Evolutionary conservation across 345 rosid genomes (phyloP).

Genomic region (Luvunga scandens): DNA sequence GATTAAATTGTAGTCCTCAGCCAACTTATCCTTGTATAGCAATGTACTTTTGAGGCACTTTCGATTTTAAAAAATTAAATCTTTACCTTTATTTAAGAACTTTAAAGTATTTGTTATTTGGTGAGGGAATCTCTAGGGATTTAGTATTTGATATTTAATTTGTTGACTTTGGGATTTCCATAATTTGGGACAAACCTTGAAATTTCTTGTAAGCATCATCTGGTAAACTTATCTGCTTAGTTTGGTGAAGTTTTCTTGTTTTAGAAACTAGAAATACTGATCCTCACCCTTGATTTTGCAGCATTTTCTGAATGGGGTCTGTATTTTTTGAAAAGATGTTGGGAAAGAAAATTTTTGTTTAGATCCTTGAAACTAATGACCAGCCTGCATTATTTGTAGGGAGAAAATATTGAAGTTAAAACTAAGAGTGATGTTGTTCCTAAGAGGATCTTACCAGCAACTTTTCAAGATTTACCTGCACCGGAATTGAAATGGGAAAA

Average conservation of each 20-base stretch:
- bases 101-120: background rate
- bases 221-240: background rate
- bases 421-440: slow-evolving; percentile 24
- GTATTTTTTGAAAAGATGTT: background rate
- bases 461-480: slow-evolving; percentile 87
- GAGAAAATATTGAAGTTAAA: slow-evolving; percentile 21
- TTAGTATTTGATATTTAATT: background rate
- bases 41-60: background rate
- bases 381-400: slow-evolving; percentile 28
- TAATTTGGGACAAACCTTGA: background rate
- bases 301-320: background rate
- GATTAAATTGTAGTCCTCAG: background rate
- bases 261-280: background rate
- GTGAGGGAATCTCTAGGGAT: background rate
- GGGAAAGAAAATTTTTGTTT: background rate
- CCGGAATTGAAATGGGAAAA: slow-evolving; percentile 81
- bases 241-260: background rate
- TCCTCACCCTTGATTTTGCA: background rate
- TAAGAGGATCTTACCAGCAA: slow-evolving; percentile 73
- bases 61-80: background rate
- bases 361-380: slow-evolving; percentile 1
- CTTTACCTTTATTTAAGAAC: background rate
- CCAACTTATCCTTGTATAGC: background rate
- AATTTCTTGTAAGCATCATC: background rate
- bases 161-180: background rate